phyloP scores from a whole-genome alignment of 768 basidiomycete genomes.

The Dioszegia aurantiaca region DNA sequence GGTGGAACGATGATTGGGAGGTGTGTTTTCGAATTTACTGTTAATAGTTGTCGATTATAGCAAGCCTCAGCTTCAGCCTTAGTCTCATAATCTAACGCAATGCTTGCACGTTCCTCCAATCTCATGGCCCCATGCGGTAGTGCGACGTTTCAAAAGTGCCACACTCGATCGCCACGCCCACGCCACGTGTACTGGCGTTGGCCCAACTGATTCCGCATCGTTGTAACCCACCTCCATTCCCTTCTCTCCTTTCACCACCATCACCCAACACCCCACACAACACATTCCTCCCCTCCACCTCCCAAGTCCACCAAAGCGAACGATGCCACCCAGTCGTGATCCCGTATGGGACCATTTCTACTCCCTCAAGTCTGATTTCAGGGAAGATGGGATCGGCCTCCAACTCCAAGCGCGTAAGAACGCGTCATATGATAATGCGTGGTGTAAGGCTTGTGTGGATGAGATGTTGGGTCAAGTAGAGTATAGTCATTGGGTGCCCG shows the following conservation, averaged over 20 bases:
- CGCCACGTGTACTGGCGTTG: too few species aligned
- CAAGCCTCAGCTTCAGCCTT: too few species aligned
- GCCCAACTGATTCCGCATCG: not conserved
- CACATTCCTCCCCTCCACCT: not conserved
- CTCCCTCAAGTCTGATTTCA: not conserved
- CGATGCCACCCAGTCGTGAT: not conserved
- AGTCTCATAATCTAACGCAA: too few species aligned
- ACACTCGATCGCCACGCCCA: too few species aligned
- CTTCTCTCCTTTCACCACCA: not conserved
- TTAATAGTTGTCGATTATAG: too few species aligned
- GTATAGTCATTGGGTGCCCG: slow-evolving; percentile 1
- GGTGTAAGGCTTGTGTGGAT: slow-evolving; percentile 5
- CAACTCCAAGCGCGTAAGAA: not conserved
- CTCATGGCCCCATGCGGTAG: not conserved
- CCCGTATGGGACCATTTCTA: slow-evolving; percentile 1
- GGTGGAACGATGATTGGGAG: too few species aligned
- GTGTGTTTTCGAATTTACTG: too few species aligned
- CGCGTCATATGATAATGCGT: slow-evolving; percentile 10
- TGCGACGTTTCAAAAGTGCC: too few species aligned
- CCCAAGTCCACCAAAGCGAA: not conserved
- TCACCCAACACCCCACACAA: not conserved
- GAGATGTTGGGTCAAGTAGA: not conserved
- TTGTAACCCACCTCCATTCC: not conserved
- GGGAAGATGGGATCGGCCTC: not conserved
- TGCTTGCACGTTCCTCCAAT: too few species aligned